phyloP scores from a whole-genome alignment of 208 protist genomes.

The Sergeia podlipaevii region DNA sequence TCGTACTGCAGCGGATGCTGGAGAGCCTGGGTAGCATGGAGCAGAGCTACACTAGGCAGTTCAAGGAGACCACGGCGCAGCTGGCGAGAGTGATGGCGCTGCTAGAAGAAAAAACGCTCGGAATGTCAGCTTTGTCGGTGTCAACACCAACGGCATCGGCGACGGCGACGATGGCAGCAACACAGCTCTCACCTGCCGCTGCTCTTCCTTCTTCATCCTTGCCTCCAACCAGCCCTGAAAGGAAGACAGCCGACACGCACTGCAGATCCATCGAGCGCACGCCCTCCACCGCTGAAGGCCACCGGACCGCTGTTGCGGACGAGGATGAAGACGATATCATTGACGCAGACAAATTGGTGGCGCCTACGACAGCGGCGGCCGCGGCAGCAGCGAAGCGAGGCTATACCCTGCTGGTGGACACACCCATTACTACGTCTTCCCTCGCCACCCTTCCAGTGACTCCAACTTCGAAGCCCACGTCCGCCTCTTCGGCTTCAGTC shows the following conservation, averaged over 20 bases:
- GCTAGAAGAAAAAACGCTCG: constrained; percentile 31
- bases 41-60: constrained; percentile 9
- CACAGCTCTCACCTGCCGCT: background rate
- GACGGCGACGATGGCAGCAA: background rate
- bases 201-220: background rate
- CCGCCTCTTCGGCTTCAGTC: background rate
- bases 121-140: constrained; percentile 13
- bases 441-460: background rate
- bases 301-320: too few species aligned
- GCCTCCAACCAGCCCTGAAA: too few species aligned
- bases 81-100: constrained; percentile 20
- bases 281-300: too few species aligned
- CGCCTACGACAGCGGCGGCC: background rate
- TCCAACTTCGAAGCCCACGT: background rate
- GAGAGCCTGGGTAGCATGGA: constrained; percentile 18
- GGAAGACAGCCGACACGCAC: too few species aligned
- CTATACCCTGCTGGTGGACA: background rate
- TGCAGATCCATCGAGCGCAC: too few species aligned
- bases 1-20: constrained; percentile 43
- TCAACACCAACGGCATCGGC: background rate
- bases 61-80: constrained; percentile 12
- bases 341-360: too few species aligned
- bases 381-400: constrained; percentile 10
- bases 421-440: background rate
- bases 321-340: background rate